Conservation (phyloP, 352 stramenopile genomes). For the Proteromonas lacertae region DNA sequence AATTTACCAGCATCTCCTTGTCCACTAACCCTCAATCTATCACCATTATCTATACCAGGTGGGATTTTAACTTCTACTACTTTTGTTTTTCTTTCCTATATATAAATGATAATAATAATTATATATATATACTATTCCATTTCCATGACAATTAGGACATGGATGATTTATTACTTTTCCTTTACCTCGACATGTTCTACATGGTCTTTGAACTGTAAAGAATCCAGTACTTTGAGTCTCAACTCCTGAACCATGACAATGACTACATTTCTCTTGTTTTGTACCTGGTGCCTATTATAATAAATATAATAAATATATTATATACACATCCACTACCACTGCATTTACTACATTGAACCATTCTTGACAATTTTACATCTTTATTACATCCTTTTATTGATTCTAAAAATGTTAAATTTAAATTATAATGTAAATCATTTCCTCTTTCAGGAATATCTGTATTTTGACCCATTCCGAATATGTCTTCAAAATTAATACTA, state of each 20-base stretch:
- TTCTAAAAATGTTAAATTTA: conserved; percentile 1
- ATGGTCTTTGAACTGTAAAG: no score
- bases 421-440: conserved; percentile 1
- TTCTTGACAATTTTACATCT: no score
- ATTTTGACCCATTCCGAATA: conserved; percentile 15
- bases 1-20: conserved; percentile 42
- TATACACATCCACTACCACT: no score
- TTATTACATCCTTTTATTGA: no score
- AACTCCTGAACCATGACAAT: no score
- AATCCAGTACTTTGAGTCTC: no score
- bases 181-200: neutral
- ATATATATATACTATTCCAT: conserved; percentile 25
- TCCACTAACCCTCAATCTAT: conserved; percentile 61
- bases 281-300: no score
- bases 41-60: conserved; percentile 63
- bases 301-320: no score
- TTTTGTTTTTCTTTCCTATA: conserved; percentile 52
- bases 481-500: conserved; percentile 23
- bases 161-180: no score
- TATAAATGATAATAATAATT: conserved; percentile 33
- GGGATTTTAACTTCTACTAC: conserved; percentile 68
- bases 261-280: no score
- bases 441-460: conserved; percentile 8
- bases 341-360: no score
- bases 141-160: conserved; percentile 1